phyloP scores from a whole-genome alignment of 2,329 filamentous ascomycete species.

The Penicillium italicum region DNA sequence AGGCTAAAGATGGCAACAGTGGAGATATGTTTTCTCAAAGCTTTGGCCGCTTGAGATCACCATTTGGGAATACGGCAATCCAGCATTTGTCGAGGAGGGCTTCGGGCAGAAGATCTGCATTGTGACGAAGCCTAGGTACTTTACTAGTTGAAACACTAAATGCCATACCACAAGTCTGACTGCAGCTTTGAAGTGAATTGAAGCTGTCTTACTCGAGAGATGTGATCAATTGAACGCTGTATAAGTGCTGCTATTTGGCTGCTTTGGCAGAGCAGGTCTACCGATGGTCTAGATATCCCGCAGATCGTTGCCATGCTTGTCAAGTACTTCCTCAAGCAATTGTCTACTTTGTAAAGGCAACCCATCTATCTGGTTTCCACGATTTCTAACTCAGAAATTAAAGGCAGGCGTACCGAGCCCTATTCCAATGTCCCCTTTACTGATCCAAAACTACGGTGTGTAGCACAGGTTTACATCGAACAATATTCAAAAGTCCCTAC shows the following conservation, averaged over 20 bases:
- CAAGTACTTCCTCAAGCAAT: not conserved
- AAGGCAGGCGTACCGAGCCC: conserved; percentile 3
- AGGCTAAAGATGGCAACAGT: not conserved
- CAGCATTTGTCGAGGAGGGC: not conserved
- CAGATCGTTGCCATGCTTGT: not conserved
- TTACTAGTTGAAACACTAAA: not conserved
- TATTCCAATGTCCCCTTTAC: not conserved
- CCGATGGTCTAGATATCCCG: not conserved
- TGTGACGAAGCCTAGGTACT: not conserved
- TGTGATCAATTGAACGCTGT: no score
- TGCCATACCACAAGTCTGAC: not conserved
- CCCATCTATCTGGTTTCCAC: not conserved
- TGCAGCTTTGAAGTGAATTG: not conserved
- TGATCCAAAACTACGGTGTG: not conserved
- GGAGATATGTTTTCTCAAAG: not conserved
- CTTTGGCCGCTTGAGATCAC: not conserved
- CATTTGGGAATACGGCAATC: not conserved
- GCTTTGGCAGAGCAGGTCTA: not conserved
- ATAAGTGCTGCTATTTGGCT: not conserved
- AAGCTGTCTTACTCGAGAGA: not conserved
- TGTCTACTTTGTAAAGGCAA: not conserved
- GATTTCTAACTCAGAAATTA: not conserved
- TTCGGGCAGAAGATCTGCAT: not conserved
- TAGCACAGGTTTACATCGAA: not conserved
- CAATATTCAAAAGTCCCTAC: not conserved